Evolutionary conservation across 176 grass and related monocot species (phyloP), one percentile per base, ranked within the genome.

Genomic region (Oryza punctata): DNA sequence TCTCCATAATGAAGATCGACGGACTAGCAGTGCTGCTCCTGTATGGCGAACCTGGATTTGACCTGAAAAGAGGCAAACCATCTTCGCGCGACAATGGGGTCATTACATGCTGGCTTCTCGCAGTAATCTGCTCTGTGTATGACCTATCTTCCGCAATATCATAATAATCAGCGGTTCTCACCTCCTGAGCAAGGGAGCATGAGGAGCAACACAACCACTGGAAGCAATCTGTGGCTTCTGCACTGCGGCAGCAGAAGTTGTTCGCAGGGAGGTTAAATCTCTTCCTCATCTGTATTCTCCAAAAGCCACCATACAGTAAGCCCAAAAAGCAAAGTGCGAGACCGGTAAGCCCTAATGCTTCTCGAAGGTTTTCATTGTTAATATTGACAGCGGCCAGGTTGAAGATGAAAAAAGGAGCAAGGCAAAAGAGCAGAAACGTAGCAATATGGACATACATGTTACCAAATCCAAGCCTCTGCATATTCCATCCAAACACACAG

Each of bases 401-500:
- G 81, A 99, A 99, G 78, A 99, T 92, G 60, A 94, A 99, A 70
- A 99, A 99, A 0, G 96, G 96, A 79, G 96, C 96, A 15, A 91
- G 27, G 82, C 93, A 95, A 70, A 99, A 92, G 52, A 99, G 89
- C 46, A 99, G 67, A 74, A 99, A 99, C 1, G 96, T 99, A 23
- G 87, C 78, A 0, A 96, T 89, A 69, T 99, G 96, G 54, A 96
- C 93, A 29, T 92, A 99, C 96, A 99, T 99, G 89, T 99, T 99
- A 14, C 93, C 96, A 37, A 99, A 95, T 19, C 96, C 91, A 67
- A 99, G 83, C 87, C 96, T 91, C 85, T 99, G 92, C 87, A 96
- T 95, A 50, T 99, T 99, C 96, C 96, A 99, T 23, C 96, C 96
- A 82, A 99, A 96, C 69, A 99, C 96, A 83, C 96, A 99, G 54